Base-by-base conservation (phyloP, 1,284 basidiomycete genomes). In the Neonothopanus nambi region DNA sequence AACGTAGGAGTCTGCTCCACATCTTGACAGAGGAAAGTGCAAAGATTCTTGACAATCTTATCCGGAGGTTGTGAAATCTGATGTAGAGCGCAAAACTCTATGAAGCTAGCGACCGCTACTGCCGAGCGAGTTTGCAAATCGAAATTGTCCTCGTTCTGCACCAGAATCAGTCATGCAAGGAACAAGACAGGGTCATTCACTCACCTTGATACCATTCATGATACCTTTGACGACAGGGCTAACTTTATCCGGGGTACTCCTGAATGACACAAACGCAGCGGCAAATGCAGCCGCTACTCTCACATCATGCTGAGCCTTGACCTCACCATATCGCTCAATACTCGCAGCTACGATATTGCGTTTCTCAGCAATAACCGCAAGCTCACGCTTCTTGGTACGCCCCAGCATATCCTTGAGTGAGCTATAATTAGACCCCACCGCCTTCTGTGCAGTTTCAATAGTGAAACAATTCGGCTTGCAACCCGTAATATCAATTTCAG, bases 31-130 rank as follows among this genome's bases (percentile, higher is more conserved):
- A 99, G 77, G 72, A 99, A 99, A 0, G 94, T 95, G 72, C 94
- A 96, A 4, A 99, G 82, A 67, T 99, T 99, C 75, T 95, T 95
- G 63, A 99, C 85, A 52, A 99, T 95, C 76, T 99, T 99, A 64
- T 95, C 93, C 0, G 80, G 90, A 62, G 76, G 79, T 68, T 85
- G 79, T 60, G 78, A 62, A 63, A 86, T 71, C 63, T 85, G 70
- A 74, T 87, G 79, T 40, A 80, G 72, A 3, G 85, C 82, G 68
- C 95, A 98, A 65, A 93, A 91, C 45, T 89, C 84, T 56, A 99
- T 83, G 69, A 99, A 93, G 3, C 85, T 81, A 11, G 94, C 92
- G 6, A 99, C 89, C 0, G 94, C 87, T 0, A 79, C 78, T 0
- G 97, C 95, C 0, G 94, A 94, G 24, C 95, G 88, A n/a, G 75